Base-by-base conservation (phyloP, 305 asterid genomes). In the Solanum hybrid region DNA sequence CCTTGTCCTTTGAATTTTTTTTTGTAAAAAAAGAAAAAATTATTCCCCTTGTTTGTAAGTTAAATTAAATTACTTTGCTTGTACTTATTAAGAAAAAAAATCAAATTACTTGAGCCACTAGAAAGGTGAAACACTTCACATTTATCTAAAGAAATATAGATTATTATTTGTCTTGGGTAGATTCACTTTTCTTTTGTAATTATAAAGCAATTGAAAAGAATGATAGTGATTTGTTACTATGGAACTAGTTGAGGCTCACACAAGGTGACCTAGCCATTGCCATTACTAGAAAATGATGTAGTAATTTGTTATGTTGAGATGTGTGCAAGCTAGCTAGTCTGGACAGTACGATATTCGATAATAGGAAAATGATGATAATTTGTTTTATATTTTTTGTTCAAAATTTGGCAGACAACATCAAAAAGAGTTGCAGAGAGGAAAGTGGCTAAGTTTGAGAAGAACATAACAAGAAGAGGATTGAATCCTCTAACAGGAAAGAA, bases 371-470 rank as follows among this genome's bases (percentile, higher is more conserved):
- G 85, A 79, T 12, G 6, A 37, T 37, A 3, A 2, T 37, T 37
- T 38, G 3, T 80, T 27, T 19, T 5, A 26, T 2, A n/a, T 12
- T 27, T 73, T 3, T 79, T 7, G 12, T 12, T 26, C 19, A 17
- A 78, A 56, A 88, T 42, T 37, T 77, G 89, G 84, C 93, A 96
- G 99, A 97, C 98, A 0, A 97, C 95, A 86, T 96, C 99, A 13
- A 97, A 93, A 90, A 91, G 99, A 76, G 88, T 96, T 85, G 94
- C 98, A 34, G 96, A 93, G 90, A 95, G 95, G 93, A 97, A 96
- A 90, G 93, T 95, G 87, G 98, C 98, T 0, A 96, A 94, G 92
- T 97, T 97, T 90, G 99, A 97, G 94, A 97, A 94, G 93, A 97
- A 96, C 90, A 92, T 97, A 42, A 92, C 96, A 5, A 93, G 92